A percentile compares a stretch with the other conserved stretches of the same genome.
These are phyloP conservation scores for Myriosclerotinia curreyana DNA, from an alignment of 2,329 filamentous ascomycete genomes.

Conservation along the genomic window DNA sequence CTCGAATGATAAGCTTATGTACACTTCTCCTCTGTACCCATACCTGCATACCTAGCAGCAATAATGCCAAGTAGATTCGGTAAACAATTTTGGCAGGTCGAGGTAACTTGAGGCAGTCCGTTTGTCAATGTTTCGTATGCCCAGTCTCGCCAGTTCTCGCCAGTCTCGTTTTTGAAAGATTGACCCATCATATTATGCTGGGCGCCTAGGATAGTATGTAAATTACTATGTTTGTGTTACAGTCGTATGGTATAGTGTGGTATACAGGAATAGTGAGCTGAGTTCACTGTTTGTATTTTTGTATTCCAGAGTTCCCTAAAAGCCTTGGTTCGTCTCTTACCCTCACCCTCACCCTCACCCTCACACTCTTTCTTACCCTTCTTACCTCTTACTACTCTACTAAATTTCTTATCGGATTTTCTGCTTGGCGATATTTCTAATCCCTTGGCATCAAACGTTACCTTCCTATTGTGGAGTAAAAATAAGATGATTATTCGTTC, in stretches of 20 bases:
- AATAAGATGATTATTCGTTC: slow-evolving; percentile 9
- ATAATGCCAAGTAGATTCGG: slow-evolving; percentile 5
- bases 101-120: neutral
- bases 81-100: slow-evolving; percentile 6
- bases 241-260: slow-evolving; percentile 2
- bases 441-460: slow-evolving; percentile 9
- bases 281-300: neutral
- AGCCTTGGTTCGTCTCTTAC: no score
- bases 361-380: no score
- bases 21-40: no score
- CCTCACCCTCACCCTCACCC: no score
- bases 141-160: slow-evolving; percentile 1
- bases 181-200: neutral
- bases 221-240: neutral
- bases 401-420: slow-evolving; percentile 3
- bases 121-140: neutral
- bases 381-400: no score
- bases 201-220: neutral
- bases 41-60: no score
- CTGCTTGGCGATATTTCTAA: slow-evolving; percentile 1
- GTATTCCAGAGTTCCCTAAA: no score
- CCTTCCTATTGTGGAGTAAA: slow-evolving; percentile 17
- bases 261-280: slow-evolving; percentile 2
- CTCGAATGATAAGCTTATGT: no score
- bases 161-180: neutral